These are phyloP conservation scores for Cenchrus fungigraminus DNA, from an alignment of 176 grass and related monocot species.

Conservation along the genomic window DNA sequence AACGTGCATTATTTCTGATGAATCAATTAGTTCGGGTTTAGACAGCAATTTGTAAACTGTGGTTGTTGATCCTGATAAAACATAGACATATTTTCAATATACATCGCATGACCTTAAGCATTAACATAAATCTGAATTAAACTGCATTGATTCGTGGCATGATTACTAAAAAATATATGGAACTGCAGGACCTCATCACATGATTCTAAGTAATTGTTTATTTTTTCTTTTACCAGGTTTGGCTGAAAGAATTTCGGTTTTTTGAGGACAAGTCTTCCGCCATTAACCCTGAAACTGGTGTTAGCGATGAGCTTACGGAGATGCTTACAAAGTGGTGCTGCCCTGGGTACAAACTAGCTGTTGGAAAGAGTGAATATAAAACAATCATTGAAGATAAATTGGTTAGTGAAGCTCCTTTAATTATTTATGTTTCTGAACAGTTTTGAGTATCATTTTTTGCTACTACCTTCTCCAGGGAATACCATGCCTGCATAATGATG, in stretches of 20 bases:
- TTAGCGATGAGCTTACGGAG: neutral
- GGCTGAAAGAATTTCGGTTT: neutral
- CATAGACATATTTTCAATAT: neutral
- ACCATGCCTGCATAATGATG: neutral
- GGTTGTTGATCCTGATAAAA: neutral
- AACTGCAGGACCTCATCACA: too few species aligned
- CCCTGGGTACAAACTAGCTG: conserved; percentile 7
- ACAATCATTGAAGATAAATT: conserved; percentile 1
- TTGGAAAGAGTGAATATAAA: conserved; percentile 33
- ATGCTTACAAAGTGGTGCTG: neutral
- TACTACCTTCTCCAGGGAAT: neutral
- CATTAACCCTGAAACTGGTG: neutral
- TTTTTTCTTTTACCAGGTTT: conserved; percentile 4
- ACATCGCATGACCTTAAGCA: neutral
- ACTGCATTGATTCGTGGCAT: neutral
- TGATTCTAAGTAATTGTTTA: neutral
- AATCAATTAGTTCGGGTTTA: too few species aligned
- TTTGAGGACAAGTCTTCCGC: conserved; percentile 11
- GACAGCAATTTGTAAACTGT: too few species aligned
- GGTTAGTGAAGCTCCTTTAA: neutral
- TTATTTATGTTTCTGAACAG: neutral
- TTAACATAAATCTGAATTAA: neutral
- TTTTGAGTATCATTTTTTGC: neutral
- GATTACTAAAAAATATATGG: too few species aligned
- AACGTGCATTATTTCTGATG: too few species aligned